Evolutionary conservation across 1,139 yeast species (phyloP), one percentile per base, ranked within the genome.

Genomic region (Wickerhamomyces sp.): DNA sequence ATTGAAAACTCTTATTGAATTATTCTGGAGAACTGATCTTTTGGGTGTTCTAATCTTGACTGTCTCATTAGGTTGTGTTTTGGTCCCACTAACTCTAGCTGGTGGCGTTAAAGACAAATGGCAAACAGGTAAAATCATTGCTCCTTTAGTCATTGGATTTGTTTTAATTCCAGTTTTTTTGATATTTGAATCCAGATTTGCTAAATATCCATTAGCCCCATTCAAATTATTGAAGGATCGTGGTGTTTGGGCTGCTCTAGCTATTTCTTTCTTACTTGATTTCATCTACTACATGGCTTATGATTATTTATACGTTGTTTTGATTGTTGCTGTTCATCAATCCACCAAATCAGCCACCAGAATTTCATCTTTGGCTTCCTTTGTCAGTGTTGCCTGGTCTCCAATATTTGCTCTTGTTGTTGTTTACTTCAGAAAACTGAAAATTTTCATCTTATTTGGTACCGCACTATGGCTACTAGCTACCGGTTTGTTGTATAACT

Each of bases 281-380:
- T 72, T 78, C 56, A 64, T 78, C 37, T 81, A 76, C 74, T 74
- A 74, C 61, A 76, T 81, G 83, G 86, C 82, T 37, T 78, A 79
- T 46, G 86, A 78, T 51, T 82, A 68, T 57, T 60, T 83, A 63
- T 81, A 77, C 58, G 72, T 88, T 1, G 80, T 81, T 16, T 64
- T 83, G 45, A 54, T 76, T 36, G 85, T 81, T 29, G 81, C 83
- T 3, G 74, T 81, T 58, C 66, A 77, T 54, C 76, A 78, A 47
- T 65, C 79, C 14, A 60, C 67, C 35, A 68, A 64, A 38, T 76
- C 87, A 7, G 88, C 90, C 13, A 76, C 82, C 12, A 71, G 88
- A 60, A 81, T 83, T 52, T 64, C 77, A 3, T 72, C 80, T 2
- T 62, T 82, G 39, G 76, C 76, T 55, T 73, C 86, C 13, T 82